A percentile compares a stretch with the other conserved stretches of the same genome.
Conservation (phyloP, 2,329 filamentous ascomycete genomes). For the Thelonectria discophora region DNA sequence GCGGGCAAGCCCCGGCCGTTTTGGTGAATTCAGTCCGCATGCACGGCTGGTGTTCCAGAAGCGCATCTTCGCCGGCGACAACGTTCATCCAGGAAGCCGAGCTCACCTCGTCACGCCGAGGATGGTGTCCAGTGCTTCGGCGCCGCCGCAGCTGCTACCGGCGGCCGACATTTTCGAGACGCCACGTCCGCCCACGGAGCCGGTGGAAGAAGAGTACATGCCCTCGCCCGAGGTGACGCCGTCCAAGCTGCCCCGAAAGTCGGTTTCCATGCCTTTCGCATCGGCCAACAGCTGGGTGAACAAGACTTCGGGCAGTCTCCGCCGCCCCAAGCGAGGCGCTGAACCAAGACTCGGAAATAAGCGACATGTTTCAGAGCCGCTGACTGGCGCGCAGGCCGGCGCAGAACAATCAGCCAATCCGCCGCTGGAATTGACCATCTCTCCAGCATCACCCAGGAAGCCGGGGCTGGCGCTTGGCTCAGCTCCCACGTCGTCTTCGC, state of each 20-base stretch:
- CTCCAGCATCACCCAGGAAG: conserved; percentile 34
- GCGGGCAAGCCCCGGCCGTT: conserved; percentile 35
- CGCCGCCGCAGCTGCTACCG: conserved; percentile 34
- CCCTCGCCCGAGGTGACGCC: conserved; percentile 51
- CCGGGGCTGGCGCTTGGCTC: conserved; percentile 40
- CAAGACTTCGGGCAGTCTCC: conserved; percentile 62
- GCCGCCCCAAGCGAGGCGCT: conserved; percentile 61
- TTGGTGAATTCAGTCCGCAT: conserved; percentile 42
- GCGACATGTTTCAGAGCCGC: conserved; percentile 64
- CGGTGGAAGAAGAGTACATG: conserved; percentile 21
- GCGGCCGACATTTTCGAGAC: conserved; percentile 40
- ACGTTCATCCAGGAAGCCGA: conserved; percentile 32
- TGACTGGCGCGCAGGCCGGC: conserved; percentile 45
- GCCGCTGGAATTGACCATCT: conserved; percentile 37
- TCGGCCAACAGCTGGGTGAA: conserved; percentile 66
- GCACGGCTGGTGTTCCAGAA: conserved; percentile 35
- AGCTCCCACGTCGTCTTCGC: conserved; percentile 39
- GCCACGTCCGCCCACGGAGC: conserved; percentile 22
- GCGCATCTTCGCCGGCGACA: conserved; percentile 41
- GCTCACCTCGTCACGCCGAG: conserved; percentile 50
- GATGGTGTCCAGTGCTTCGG: conserved; percentile 46
- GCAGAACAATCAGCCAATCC: conserved; percentile 43
- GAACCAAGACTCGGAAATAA: conserved; percentile 54
- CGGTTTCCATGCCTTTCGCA: conserved; percentile 68
- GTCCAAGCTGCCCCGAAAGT: conserved; percentile 58